Evolutionary conservation across 2,329 filamentous ascomycete genomes (phyloP).

Genomic region (Microsporum ferrugineum): DNA sequence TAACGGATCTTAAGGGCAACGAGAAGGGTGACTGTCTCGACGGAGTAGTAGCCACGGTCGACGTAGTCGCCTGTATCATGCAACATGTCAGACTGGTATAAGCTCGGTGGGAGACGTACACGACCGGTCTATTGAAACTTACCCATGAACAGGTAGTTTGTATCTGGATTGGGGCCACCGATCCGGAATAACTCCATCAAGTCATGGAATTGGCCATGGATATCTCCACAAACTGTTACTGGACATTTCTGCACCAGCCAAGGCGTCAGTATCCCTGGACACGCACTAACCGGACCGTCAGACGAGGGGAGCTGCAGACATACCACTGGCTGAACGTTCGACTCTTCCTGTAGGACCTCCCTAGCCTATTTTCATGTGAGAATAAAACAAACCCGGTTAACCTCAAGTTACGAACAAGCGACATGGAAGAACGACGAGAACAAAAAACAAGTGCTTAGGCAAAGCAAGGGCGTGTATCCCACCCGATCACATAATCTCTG

Average conservation of each 20-base stretch:
- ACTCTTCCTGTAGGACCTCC: conserved; percentile 94
- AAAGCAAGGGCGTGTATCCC: conserved; percentile 23
- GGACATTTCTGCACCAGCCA: conserved; percentile 36
- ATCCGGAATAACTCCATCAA: conserved; percentile 93
- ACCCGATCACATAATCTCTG: conserved; percentile 97
- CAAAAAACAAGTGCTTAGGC: conserved; percentile 4
- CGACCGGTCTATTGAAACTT: conserved; percentile 15
- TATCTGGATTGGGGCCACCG: conserved; percentile 85
- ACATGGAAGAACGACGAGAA: neutral
- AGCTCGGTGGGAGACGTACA: neutral
- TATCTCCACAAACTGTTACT: conserved; percentile 94
- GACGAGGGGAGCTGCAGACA: conserved; percentile 26
- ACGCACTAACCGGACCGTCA: neutral
- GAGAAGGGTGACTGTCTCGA: conserved; percentile 61
- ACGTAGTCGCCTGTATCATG: conserved; percentile 51
- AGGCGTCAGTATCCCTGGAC: neutral
- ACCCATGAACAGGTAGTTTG: conserved; percentile 97
- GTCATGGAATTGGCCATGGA: conserved; percentile 98
- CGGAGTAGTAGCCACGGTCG: conserved; percentile 61
- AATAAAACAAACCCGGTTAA: conserved; percentile 8
- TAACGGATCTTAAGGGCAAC: conserved; percentile 59
- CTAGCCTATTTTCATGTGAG: conserved; percentile 52
- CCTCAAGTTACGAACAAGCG: neutral
- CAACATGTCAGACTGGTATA: neutral
- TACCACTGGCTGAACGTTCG: conserved; percentile 98